Evolutionary conservation across 805 yeast genomes (phyloP), one percentile per base, ranked within the genome.

Genomic region (Blastobotrys robertii): DNA sequence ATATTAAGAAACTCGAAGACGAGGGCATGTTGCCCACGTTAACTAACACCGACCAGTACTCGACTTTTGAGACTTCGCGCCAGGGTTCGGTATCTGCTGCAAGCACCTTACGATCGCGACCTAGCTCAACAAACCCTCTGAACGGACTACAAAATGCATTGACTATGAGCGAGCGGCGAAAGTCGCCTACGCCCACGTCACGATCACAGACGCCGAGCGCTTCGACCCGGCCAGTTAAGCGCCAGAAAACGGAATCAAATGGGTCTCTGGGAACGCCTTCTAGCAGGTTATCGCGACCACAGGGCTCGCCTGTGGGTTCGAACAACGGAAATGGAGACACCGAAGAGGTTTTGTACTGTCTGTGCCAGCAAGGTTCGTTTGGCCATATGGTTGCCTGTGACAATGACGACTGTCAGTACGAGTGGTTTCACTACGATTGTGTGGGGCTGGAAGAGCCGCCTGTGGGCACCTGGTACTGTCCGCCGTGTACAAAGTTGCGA

Each of bases 361-460:
- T 84, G 65, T 90, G 98, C 58, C 94, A 86, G 57, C 86, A 88
- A 52, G 94, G 84, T 0, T 87, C 97, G 0, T 85, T 81, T 63
- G 98, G 98, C 16, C 85, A 81, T 54, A 90, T 90, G 98, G 85
- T 90, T 51, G 97, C 92, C 0, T 90, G 98, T 64, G 98, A 90
- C 59, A 84, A 86, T 49, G 82, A 81, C 16, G 79, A 81, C 53
- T 92, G 98, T 67, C 76, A 79, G 57, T 79, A 71, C 50, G 96
- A 86, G 59, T 90, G 97, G 97, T 90, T 90, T 65, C 98, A 92
- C 63, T 90, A 88, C 71, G 81, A 79, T 44, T 92, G 98, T 68
- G 96, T 90, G 34, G 95, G 95, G 1, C 67, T 90, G 46, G 79
- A 78, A 13, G 80, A 78, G 41, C 95, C 94, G 3, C 97, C 97